Conservation (phyloP, 140 eudicot species). For the Senecio squalidus region DNA sequence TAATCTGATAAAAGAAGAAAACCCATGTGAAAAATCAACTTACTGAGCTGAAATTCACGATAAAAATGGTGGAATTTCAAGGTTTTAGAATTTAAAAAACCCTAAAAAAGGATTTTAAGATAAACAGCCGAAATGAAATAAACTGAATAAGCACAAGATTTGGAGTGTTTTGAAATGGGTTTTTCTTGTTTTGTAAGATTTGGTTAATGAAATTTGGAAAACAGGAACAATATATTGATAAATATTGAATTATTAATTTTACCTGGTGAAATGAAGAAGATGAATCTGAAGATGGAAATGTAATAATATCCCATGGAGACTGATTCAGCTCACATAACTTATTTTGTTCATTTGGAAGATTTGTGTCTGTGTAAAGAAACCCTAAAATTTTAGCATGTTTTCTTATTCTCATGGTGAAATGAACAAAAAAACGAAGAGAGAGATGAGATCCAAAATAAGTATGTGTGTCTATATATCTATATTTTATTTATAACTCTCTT, state of each 20-base stretch:
- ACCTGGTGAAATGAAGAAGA: too few species aligned
- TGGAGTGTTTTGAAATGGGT: slow-evolving; percentile 18
- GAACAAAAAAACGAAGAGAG: neutral
- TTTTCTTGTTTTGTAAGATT: slow-evolving; percentile 17
- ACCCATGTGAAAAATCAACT: slow-evolving; percentile 23
- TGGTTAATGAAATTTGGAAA: neutral
- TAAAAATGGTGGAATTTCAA: slow-evolving; percentile 17
- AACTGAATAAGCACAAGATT: slow-evolving; percentile 21
- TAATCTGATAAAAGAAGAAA: slow-evolving; percentile 11
- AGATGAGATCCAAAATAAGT: neutral
- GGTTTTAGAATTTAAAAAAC: neutral
- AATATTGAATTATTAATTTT: too few species aligned
- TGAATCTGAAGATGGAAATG: slow-evolving; percentile 28
- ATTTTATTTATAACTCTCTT: neutral
- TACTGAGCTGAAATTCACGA: slow-evolving; percentile 25
- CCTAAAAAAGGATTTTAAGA: slow-evolving; percentile 7
- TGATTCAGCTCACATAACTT: slow-evolving; percentile 44
- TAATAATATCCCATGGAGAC: slow-evolving; percentile 51
- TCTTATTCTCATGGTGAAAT: slow-evolving; percentile 42
- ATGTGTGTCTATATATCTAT: neutral
- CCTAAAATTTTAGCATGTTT: slow-evolving; percentile 39
- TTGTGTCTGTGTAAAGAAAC: slow-evolving; percentile 21
- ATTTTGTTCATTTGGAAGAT: slow-evolving; percentile 11
- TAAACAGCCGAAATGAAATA: slow-evolving; percentile 21
- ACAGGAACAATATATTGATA: neutral